Evolutionary conservation across 257 asterid genomes (phyloP).

Genomic region (Solanum ossicruentum): DNA sequence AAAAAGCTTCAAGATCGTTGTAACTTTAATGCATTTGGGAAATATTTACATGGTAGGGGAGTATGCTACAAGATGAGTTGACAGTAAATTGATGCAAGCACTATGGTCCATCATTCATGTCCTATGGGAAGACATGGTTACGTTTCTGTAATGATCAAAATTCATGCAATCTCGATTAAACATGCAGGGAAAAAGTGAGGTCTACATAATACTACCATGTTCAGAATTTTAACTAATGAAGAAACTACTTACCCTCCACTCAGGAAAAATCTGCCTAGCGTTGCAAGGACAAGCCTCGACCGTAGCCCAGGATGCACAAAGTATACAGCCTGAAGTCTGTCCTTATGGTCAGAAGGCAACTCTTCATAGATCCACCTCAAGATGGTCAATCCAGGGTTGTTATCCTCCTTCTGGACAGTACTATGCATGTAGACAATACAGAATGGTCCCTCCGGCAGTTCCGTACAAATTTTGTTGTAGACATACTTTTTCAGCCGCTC

Average conservation of each 20-base stretch:
- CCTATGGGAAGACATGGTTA: background rate
- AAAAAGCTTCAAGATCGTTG: background rate
- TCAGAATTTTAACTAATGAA: background rate
- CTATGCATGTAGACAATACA: constrained; percentile 87
- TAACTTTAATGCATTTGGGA: background rate
- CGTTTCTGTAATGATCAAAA: background rate
- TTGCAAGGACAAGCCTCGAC: constrained; percentile 82
- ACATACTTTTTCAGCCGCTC: constrained; percentile 78
- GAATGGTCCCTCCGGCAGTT: constrained; percentile 69
- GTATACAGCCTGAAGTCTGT: constrained; percentile 73
- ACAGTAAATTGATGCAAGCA: background rate
- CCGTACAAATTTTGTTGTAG: constrained; percentile 44
- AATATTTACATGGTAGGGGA: background rate
- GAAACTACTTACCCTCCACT: constrained; percentile 71
- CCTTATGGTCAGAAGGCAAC: constrained; percentile 59
- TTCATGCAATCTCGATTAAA: background rate
- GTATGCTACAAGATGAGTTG: background rate
- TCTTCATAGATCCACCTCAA: constrained; percentile 94
- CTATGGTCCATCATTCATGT: background rate
- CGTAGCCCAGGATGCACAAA: constrained; percentile 86
- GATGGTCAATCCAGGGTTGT: constrained; percentile 79
- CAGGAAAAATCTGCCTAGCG: constrained; percentile 75
- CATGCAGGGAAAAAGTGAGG: background rate
- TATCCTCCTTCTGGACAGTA: constrained; percentile 70
- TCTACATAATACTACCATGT: background rate